These are phyloP conservation scores for Taphrina wiesneri DNA, from an alignment of 1,139 yeast species.

Conservation along the genomic window DNA sequence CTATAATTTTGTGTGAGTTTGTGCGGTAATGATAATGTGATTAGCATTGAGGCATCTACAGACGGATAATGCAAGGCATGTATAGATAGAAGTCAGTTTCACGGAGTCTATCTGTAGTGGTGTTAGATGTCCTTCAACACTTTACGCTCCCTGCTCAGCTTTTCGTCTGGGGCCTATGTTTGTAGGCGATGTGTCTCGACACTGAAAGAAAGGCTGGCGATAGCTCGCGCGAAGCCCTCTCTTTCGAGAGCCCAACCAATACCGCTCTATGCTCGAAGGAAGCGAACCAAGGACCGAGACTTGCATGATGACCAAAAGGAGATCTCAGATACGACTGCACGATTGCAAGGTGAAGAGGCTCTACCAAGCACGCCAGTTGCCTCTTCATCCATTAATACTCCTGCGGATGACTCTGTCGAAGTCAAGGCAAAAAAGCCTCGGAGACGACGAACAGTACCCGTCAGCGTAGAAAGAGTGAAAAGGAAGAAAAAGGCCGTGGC, in stretches of 20 bases:
- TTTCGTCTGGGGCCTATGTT: neutral
- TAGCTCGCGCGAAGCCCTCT: neutral
- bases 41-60: too few relatives aligned
- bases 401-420: neutral
- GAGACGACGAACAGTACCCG: neutral
- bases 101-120: too few relatives aligned
- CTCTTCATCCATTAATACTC: too few relatives aligned
- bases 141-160: neutral
- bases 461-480: neutral
- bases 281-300: too few relatives aligned
- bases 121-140: neutral
- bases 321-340: too few relatives aligned
- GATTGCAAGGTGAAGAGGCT: too few relatives aligned
- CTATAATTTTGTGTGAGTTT: neutral
- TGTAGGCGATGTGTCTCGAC: constrained; percentile 3
- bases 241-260: neutral
- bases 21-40: neutral
- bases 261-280: neutral
- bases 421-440: neutral
- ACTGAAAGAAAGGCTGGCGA: neutral
- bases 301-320: too few relatives aligned
- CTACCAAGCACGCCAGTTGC: too few relatives aligned
- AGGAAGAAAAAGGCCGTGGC: neutral
- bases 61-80: too few relatives aligned
- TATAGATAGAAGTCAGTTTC: too few relatives aligned